Conservation (phyloP, 768 basidiomycete species). For the Wakefieldia striispora region DNA sequence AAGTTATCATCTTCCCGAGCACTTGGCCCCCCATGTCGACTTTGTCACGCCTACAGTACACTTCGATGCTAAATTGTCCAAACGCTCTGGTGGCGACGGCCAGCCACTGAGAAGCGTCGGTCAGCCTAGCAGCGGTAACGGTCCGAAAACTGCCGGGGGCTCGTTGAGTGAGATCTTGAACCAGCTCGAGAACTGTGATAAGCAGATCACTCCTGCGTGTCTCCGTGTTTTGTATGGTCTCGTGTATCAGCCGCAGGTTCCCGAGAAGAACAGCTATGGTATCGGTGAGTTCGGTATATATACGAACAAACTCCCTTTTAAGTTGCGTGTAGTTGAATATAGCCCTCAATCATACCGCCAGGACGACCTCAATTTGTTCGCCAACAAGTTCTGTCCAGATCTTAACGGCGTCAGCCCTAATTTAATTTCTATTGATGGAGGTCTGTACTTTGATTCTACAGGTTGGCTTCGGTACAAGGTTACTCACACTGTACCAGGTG, state of each 20-base stretch:
- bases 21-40: conserved; percentile 39
- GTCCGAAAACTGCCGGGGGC: conserved; percentile 24
- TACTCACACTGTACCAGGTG: conserved; percentile 33
- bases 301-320: conserved; percentile 7
- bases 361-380: conserved; percentile 46
- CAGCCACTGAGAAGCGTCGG: conserved; percentile 7
- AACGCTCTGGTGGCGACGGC: conserved; percentile 9
- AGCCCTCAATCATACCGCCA: conserved; percentile 48
- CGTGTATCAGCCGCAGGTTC: conserved; percentile 42
- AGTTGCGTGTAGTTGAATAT: conserved; percentile 44
- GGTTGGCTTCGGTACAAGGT: background rate
- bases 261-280: conserved; percentile 51
- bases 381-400: conserved; percentile 32
- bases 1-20: conserved; percentile 40
- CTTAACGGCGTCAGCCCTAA: conserved; percentile 28
- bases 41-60: conserved; percentile 46
- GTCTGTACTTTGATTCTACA: conserved; percentile 21
- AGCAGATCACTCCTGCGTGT: conserved; percentile 54
- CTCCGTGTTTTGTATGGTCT: conserved; percentile 58
- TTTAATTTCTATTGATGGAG: conserved; percentile 40
- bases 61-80: conserved; percentile 31
- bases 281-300: conserved; percentile 34
- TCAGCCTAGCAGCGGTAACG: conserved; percentile 10
- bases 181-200: conserved; percentile 34
- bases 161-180: conserved; percentile 2